Conservation (phyloP, 2,329 filamentous ascomycete species). For the Tolypocladium ovalisporum region DNA sequence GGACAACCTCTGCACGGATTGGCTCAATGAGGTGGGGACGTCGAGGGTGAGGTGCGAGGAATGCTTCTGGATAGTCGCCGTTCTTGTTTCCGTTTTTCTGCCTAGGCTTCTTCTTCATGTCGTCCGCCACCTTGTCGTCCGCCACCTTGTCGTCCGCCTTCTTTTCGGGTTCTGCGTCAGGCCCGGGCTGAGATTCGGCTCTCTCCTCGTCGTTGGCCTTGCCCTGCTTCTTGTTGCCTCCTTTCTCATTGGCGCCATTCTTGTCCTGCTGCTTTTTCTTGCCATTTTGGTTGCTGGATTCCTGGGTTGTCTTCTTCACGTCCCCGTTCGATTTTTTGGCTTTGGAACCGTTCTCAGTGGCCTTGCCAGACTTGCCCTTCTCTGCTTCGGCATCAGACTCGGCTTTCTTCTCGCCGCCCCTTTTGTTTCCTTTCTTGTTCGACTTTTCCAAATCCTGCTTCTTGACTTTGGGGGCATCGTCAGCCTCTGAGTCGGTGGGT, state of each 20-base stretch:
- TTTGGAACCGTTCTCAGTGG: conserved; percentile 6
- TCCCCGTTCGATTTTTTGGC: conserved; percentile 2
- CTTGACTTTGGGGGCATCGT: conserved; percentile 1
- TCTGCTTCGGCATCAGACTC: conserved; percentile 14
- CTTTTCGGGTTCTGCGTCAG: neutral
- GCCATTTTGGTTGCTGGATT: conserved; percentile 6
- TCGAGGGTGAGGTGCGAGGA: conserved; percentile 19
- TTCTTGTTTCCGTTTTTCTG: conserved; percentile 6
- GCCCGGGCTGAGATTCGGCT: neutral
- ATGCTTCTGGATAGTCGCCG: conserved; percentile 14
- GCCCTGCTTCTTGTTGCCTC: conserved; percentile 2
- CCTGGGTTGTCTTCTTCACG: conserved; percentile 4
- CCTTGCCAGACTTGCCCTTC: conserved; percentile 11
- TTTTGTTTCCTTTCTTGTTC: conserved; percentile 11
- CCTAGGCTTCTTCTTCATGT: conserved; percentile 1
- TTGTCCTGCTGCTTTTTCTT: conserved; percentile 7
- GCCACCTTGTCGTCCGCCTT: neutral
- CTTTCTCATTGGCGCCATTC: conserved; percentile 3
- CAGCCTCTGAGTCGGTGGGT: neutral
- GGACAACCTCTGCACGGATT: conserved; percentile 35
- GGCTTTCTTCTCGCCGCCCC: conserved; percentile 9
- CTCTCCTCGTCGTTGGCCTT: neutral
- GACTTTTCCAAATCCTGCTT: neutral
- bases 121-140: neutral
- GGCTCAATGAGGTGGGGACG: conserved; percentile 36